Conservation (phyloP, 1,284 basidiomycete genomes). For the Tilletia setariae region DNA sequence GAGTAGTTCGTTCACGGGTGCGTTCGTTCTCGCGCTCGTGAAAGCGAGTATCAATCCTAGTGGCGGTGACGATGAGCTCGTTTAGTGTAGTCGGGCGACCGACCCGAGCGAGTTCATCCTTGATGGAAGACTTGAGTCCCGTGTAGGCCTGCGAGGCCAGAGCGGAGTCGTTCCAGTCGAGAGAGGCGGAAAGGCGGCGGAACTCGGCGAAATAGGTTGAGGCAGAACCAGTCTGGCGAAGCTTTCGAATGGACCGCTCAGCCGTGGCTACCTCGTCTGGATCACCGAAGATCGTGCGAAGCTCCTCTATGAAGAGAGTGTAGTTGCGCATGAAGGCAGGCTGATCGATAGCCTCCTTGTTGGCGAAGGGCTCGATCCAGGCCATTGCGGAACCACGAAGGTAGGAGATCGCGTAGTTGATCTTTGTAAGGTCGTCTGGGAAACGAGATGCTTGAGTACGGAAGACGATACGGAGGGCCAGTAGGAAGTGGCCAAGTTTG, state of each 20-base stretch:
- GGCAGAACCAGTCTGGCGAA: not conserved
- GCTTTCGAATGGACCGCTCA: not conserved
- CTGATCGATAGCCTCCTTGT: not conserved
- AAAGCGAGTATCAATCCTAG: not conserved
- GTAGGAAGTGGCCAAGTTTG: constrained; percentile 2
- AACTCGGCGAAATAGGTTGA: constrained; percentile 10
- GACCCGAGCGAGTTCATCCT: constrained; percentile 11
- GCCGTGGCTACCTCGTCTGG: too few species aligned
- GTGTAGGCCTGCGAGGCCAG: not conserved
- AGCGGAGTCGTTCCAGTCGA: constrained; percentile 8
- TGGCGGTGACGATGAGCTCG: constrained; percentile 2
- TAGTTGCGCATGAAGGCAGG: constrained; percentile 3
- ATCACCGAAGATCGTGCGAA: too few species aligned
- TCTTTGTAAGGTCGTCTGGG: not conserved
- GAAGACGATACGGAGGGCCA: too few species aligned
- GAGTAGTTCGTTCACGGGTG: not conserved
- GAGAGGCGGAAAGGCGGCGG: too few species aligned
- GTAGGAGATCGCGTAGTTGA: too few species aligned
- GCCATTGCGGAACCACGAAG: too few species aligned
- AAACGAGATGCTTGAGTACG: too few species aligned
- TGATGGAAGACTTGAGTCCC: not conserved
- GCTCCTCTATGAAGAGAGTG: not conserved
- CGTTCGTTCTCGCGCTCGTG: not conserved
- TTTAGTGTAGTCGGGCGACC: too few species aligned
- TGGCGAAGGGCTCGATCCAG: too few species aligned